Evolutionary conservation across 2,329 filamentous ascomycete species (phyloP), one percentile per base, ranked within the genome.

Genomic region (Zymoseptoria pseudotritici): DNA sequence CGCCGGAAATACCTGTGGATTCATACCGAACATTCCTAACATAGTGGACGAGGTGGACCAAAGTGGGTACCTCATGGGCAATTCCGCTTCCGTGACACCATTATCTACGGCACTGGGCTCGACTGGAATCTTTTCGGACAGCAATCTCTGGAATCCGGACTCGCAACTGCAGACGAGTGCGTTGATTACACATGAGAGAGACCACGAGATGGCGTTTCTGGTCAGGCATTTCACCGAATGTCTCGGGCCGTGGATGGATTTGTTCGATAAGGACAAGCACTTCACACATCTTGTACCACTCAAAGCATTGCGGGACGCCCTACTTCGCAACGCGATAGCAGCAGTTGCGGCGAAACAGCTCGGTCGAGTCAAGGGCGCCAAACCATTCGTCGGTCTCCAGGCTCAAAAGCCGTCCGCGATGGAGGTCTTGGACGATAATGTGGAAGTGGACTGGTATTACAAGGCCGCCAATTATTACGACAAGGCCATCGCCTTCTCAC

Each of bases 331-430:
- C 66, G 81, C 84, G 7, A 82, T 83, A 8, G 83, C 84, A 61
- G 83, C 84, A 21, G 84, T 84, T 62, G 80, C 83, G 5, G 84
- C 83, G 11, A 87, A 86, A 67, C 82, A 85, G 64, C 75, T 86
- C 19, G 80, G 80, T 19, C 79, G 80, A 50, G 79, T 84, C 7
- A 78, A 79, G 63, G 80, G 80, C 2, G 73, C 71, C 29, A 83
- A 82, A 62, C 77, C 80, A 3, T 72, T 79, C 42, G 72, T 79
- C 58, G 78, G 81, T 53, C 80, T 78, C 5, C 77, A 79, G 70
- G 77, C 70, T 8, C 73, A 74, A 36, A 73, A 69, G 50, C 81
- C 80, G 65, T 77, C 81, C 11, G 75, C 75, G 2, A 82, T 81
- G 73, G 81, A 85, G 66, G 67, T 77, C 2, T 82, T 80, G 63